A percentile compares a stretch with the other conserved stretches of the same genome.
phyloP scores from a whole-genome alignment of 2,329 filamentous ascomycete species.

The Ramularia endophylla region DNA sequence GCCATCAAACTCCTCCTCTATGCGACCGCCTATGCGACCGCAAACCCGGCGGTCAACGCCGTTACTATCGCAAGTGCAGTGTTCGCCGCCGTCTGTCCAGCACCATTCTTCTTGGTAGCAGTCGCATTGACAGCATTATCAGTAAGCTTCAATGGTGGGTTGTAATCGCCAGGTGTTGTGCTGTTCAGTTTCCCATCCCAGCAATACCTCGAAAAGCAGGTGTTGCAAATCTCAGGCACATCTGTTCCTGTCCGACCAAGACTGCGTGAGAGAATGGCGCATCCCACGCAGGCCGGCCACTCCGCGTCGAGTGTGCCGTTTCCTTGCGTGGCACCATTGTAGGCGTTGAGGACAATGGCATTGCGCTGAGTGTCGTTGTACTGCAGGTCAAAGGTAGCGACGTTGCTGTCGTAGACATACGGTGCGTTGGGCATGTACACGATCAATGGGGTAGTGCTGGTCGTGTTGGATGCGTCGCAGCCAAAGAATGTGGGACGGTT shows the following conservation, averaged over 20 bases:
- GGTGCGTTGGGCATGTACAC: slow-evolving; percentile 71
- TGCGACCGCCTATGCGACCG: no score
- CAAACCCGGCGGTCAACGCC: no score
- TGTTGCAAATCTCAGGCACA: slow-evolving; percentile 64
- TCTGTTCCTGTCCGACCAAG: slow-evolving; percentile 63
- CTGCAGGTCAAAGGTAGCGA: slow-evolving; percentile 65
- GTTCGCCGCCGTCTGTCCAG: no score
- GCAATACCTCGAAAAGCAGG: slow-evolving; percentile 80
- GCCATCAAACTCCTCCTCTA: no score
- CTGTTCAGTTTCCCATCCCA: slow-evolving; percentile 71
- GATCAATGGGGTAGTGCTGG: slow-evolving; percentile 58
- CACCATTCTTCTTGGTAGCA: slow-evolving; percentile 7
- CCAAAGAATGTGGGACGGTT: slow-evolving; percentile 68
- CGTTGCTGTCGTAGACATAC: slow-evolving; percentile 70
- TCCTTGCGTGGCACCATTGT: slow-evolving; percentile 72
- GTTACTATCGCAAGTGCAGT: no score
- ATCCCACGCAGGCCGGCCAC: slow-evolving; percentile 83
- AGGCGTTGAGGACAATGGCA: slow-evolving; percentile 79
- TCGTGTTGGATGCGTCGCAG: slow-evolving; percentile 62
- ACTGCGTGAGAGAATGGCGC: slow-evolving; percentile 74
- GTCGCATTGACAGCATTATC: slow-evolving; percentile 10
- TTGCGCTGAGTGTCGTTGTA: slow-evolving; percentile 65
- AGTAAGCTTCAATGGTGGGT: slow-evolving; percentile 23
- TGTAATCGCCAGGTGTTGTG: slow-evolving; percentile 18
- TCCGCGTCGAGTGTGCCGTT: slow-evolving; percentile 68